Conservation (phyloP, 202 grass and related monocot genomes). For the Musa balbisiana region DNA sequence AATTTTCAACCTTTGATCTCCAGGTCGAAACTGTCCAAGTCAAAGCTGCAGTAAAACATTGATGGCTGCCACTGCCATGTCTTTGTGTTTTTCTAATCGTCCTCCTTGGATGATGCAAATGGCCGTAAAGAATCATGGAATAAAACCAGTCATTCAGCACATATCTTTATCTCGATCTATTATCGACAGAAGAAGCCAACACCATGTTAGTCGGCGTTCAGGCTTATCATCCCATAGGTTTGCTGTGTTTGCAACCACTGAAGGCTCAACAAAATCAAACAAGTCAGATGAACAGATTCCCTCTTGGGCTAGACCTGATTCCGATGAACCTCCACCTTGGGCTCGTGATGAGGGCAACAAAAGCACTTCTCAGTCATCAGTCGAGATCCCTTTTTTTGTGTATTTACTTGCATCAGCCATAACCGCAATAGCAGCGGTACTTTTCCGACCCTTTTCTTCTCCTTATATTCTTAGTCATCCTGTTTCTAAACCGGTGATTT, state of each 20-base stretch:
- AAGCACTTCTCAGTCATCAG: conserved; percentile 19
- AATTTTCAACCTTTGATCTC: not conserved
- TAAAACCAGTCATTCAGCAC: not conserved
- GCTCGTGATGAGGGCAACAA: conserved; percentile 36
- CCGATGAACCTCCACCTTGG: conserved; percentile 78
- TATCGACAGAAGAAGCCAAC: not conserved
- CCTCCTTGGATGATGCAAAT: not conserved
- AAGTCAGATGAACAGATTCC: conserved; percentile 74
- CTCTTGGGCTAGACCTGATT: conserved; percentile 63
- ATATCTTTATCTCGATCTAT: not conserved
- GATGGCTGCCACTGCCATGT: conserved; percentile 9
- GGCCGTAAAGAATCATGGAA: not conserved
- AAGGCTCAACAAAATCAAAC: conserved; percentile 44
- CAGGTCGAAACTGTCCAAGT: not conserved
- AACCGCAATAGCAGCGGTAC: conserved; percentile 80
- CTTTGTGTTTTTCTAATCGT: not conserved
- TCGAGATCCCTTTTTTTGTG: conserved; percentile 50
- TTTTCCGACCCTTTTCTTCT: not conserved
- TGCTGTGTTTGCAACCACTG: conserved; percentile 35
- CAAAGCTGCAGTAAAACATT: not conserved
- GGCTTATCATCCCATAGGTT: not conserved
- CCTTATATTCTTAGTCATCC: not conserved
- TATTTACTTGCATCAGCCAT: conserved; percentile 83
- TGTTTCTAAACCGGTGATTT: not conserved
- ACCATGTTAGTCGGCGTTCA: conserved; percentile 8